These are phyloP conservation scores for Loxodes magnus DNA, from an alignment of 73 alveolate genomes.

Conservation along the genomic window DNA sequence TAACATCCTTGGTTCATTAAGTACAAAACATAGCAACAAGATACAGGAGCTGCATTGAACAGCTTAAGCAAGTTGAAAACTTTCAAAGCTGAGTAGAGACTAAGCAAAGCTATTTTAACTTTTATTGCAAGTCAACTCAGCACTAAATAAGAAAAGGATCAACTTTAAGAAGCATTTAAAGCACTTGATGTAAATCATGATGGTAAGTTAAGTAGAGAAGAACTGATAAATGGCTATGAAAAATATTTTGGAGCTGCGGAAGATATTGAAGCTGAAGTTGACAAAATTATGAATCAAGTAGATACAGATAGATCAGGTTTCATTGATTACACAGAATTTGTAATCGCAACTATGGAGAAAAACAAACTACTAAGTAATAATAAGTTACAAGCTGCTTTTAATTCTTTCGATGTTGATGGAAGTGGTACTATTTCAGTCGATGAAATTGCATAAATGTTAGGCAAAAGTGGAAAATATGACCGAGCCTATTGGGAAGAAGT, in stretches of 20 bases:
- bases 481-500: constrained; percentile 42
- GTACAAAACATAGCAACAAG: constrained; percentile 6
- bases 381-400: constrained; percentile 27
- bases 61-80: constrained; percentile 33
- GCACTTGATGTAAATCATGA: constrained; percentile 50
- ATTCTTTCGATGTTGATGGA: constrained; percentile 30
- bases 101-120: constrained; percentile 43
- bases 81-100: constrained; percentile 36
- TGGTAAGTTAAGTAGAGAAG: constrained; percentile 59
- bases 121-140: constrained; percentile 39
- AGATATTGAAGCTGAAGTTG: constrained; percentile 21
- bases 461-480: constrained; percentile 25
- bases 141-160: constrained; percentile 50
- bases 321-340: constrained; percentile 44
- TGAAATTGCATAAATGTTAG: constrained; percentile 42
- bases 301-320: constrained; percentile 30
- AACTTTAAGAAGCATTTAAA: constrained; percentile 38
- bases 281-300: constrained; percentile 16
- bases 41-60: constrained; percentile 14
- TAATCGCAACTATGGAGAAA: constrained; percentile 27
- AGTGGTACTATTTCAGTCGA: constrained; percentile 41
- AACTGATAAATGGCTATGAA: constrained; percentile 27
- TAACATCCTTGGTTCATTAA: constrained; percentile 55
- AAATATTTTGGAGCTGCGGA: constrained; percentile 22
- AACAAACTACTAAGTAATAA: constrained; percentile 15